These are phyloP conservation scores for Jasminum sambac DNA, from an alignment of 257 asterid species.

Conservation along the genomic window DNA sequence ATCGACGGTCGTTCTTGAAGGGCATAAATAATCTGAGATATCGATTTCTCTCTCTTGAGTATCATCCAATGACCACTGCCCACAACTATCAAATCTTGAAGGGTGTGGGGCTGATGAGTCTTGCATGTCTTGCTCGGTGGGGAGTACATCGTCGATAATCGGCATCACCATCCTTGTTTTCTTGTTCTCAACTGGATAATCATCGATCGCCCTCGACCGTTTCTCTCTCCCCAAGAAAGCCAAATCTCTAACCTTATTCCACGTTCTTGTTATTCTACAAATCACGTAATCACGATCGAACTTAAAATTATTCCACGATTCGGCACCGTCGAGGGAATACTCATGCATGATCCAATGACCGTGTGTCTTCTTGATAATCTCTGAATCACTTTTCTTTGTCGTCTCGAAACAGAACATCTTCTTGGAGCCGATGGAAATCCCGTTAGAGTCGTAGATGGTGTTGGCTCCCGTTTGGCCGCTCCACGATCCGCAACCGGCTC, in stretches of 20 bases:
- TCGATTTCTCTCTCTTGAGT: too few species aligned
- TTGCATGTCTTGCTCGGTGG: too few species aligned
- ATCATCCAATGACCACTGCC: too few species aligned
- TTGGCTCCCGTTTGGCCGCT: slow-evolving; percentile 10
- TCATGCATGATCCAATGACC: slow-evolving; percentile 13
- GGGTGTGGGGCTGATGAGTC: too few species aligned
- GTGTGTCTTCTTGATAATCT: not conserved
- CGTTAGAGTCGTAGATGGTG: not conserved
- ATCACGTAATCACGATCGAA: not conserved
- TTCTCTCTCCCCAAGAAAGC: not conserved
- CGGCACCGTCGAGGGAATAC: not conserved
- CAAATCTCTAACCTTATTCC: not conserved
- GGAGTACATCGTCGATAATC: too few species aligned
- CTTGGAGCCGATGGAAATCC: not conserved
- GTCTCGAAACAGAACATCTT: not conserved
- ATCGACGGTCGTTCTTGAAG: too few species aligned
- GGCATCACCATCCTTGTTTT: too few species aligned
- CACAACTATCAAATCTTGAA: too few species aligned
- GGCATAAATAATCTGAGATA: too few species aligned
- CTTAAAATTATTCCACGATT: not conserved
- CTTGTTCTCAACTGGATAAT: too few species aligned
- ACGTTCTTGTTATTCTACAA: not conserved
- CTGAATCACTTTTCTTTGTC: not conserved
- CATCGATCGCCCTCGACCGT: not conserved
- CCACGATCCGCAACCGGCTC: slow-evolving; percentile 9